phyloP scores from a whole-genome alignment of 129 eudicot genomes.

The Ambrosia trifida region DNA sequence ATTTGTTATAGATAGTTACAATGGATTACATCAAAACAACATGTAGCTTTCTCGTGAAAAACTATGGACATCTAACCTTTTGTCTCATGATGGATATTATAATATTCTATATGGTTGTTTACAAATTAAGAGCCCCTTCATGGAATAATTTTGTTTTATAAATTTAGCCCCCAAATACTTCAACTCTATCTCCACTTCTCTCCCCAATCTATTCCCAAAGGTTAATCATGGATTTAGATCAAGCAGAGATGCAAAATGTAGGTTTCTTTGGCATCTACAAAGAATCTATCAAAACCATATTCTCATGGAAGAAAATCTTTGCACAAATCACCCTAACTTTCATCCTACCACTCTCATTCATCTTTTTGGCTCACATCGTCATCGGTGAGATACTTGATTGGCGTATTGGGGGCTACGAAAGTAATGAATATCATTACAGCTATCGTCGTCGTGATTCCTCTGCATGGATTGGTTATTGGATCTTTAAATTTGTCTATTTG shows the following conservation, averaged over 20 bases:
- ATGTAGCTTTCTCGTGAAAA: constrained; percentile 24
- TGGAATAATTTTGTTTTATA: constrained; percentile 16
- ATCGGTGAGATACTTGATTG: constrained; percentile 10
- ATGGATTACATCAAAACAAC: not conserved
- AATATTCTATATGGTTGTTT: constrained; percentile 5
- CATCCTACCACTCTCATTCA: constrained; percentile 44
- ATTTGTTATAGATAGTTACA: not conserved
- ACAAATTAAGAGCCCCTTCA: constrained; percentile 19
- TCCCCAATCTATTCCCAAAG: not conserved
- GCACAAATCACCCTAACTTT: constrained; percentile 37
- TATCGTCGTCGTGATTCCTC: not conserved
- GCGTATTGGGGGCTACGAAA: constrained; percentile 12
- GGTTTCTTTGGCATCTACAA: constrained; percentile 46
- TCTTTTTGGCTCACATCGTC: constrained; percentile 35
- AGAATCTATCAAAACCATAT: constrained; percentile 37
- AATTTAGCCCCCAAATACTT: constrained; percentile 16
- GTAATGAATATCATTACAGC: not conserved
- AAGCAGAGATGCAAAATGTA: constrained; percentile 38
- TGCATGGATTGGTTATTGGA: constrained; percentile 31
- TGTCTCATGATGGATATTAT: constrained; percentile 9
- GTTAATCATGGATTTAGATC: constrained; percentile 37
- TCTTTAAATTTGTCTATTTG: constrained; percentile 35
- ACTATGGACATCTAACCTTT: constrained; percentile 17
- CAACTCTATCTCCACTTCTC: constrained; percentile 8
- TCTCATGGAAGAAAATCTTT: constrained; percentile 40